Evolutionary conservation across 108 stramenopile genomes (phyloP), one percentile per base, ranked within the genome.

Genomic region (Fistulifera solaris): DNA sequence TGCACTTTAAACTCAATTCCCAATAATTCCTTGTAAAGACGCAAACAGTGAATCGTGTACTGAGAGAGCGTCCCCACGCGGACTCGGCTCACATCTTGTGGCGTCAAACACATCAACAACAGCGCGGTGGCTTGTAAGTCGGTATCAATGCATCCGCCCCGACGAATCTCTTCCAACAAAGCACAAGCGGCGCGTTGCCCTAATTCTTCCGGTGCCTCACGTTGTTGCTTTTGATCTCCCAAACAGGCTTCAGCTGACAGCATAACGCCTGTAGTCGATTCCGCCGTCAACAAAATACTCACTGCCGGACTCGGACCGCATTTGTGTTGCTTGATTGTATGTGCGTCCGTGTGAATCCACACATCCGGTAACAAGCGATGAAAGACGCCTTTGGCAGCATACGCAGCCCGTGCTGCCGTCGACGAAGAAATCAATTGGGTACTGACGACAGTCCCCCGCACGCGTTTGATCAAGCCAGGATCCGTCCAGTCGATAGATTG

Each of bases 131-230:
- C 76, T 70, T 97, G 95, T 27, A 70, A 71, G 22, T 71, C 61
- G 0, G 93, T 81, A 72, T 99, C 99, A 23, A 96, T 73, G 59
- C 93, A 95, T 23, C 99, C 99, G 15, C 99, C 99, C 38, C 67
- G 43, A 49, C 67, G 66, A 52, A 99, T 74, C 71, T 97, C 95
- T 41, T 96, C 90, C 49, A 97, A 71, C 52, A 99, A 62, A 55
- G 86, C 55, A 19, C 71, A 73, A 13, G 95, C 91, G 15, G 73
- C 94, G 18, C 83, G 71, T 48, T 69, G 61, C 11, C 97, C 99
- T 21, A 98, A 52, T 27, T 96, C 96, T 76, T 99, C 99, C n/a
- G 99, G 84, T 10, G 84, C 62, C 52, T 87, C 82, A 16, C 61
- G 61, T 38, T 77, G 70, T 46, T 75, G 61, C 41, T 77, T 55